These are phyloP conservation scores for Globisporangium nodosum DNA, from an alignment of 352 stramenopile genomes.

Conservation along the genomic window DNA sequence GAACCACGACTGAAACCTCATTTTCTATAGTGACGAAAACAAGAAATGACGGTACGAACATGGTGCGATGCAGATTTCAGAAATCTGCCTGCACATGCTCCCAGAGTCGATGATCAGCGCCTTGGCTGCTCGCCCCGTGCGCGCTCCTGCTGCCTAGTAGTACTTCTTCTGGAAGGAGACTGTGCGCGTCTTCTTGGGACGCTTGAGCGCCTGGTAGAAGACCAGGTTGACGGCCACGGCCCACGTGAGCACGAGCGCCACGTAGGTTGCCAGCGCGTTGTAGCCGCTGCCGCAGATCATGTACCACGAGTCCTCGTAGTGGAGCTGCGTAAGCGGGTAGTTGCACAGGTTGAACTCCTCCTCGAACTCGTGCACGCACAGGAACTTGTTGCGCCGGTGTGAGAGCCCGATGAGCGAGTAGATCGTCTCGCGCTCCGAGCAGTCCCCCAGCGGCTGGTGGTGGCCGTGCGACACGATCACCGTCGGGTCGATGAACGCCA, in stretches of 20 bases:
- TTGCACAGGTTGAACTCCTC: slow-evolving; percentile 83
- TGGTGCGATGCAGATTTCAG: too few species aligned
- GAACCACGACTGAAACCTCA: too few species aligned
- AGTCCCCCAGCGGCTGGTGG: slow-evolving; percentile 73
- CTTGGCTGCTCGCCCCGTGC: too few species aligned
- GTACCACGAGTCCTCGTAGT: slow-evolving; percentile 75
- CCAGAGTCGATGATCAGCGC: too few species aligned
- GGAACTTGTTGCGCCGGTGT: slow-evolving; percentile 53
- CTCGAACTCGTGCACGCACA: slow-evolving; percentile 78
- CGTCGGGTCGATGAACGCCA: slow-evolving; percentile 54
- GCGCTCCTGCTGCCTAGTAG: slow-evolving; percentile 11
- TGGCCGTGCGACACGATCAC: slow-evolving; percentile 69
- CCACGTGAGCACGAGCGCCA: slow-evolving; percentile 34
- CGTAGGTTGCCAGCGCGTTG: slow-evolving; percentile 45
- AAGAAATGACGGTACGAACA: not conserved
- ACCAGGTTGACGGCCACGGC: slow-evolving; percentile 9
- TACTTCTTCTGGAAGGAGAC: slow-evolving; percentile 56
- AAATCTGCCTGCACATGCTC: too few species aligned
- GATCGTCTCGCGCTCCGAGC: slow-evolving; percentile 48
- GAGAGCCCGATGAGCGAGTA: slow-evolving; percentile 53
- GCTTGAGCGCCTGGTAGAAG: slow-evolving; percentile 71
- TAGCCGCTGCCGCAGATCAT: slow-evolving; percentile 81
- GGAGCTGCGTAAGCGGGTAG: slow-evolving; percentile 65
- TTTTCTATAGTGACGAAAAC: not conserved
- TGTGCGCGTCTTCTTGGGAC: slow-evolving; percentile 44